A percentile compares a stretch with the other conserved stretches of the same genome.
These are phyloP conservation scores for Penicillium waksmanii DNA, from an alignment of 495 filamentous ascomycete genomes.

Conservation along the genomic window DNA sequence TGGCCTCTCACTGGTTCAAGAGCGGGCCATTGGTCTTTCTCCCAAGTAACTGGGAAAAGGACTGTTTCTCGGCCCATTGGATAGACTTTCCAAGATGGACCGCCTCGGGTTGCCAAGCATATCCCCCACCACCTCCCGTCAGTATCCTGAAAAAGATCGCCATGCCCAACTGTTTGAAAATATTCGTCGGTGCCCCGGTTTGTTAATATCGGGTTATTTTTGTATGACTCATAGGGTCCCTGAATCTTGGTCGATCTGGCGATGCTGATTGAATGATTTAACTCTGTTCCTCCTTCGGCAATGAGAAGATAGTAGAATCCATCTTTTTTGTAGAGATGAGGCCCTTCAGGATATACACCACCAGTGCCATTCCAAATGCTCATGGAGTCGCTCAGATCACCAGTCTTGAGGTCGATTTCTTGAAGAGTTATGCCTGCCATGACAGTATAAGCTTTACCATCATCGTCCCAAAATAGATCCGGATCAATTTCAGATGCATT, in stretches of 20 bases:
- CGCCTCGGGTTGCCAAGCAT: slow-evolving; percentile 48
- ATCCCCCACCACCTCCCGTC: slow-evolving; percentile 56
- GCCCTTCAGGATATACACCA: slow-evolving; percentile 60
- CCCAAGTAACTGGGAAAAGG: slow-evolving; percentile 57
- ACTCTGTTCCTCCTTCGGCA: slow-evolving; percentile 64
- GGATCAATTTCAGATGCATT: slow-evolving; percentile 23
- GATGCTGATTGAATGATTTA: slow-evolving; percentile 43
- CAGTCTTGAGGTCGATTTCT: background rate
- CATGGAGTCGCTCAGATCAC: slow-evolving; percentile 26
- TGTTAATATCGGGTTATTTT: slow-evolving; percentile 23
- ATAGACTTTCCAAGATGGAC: slow-evolving; percentile 38
- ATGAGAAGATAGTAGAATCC: slow-evolving; percentile 62
- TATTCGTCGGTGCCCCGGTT: slow-evolving; percentile 23
- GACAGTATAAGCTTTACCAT: slow-evolving; percentile 18
- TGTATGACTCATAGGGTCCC: slow-evolving; percentile 55
- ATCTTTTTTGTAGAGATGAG: slow-evolving; percentile 61
- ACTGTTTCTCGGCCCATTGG: slow-evolving; percentile 64
- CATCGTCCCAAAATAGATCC: slow-evolving; percentile 33
- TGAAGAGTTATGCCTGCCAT: slow-evolving; percentile 1
- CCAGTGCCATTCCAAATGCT: slow-evolving; percentile 61
- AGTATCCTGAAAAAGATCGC: slow-evolving; percentile 44
- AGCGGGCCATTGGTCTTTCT: slow-evolving; percentile 25
- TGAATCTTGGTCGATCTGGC: slow-evolving; percentile 56
- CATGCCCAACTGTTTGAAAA: slow-evolving; percentile 31
- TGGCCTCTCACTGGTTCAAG: slow-evolving; percentile 31